Base-by-base conservation (phyloP, 2,329 filamentous ascomycete genomes). In the Aspergillus costaricaensis region DNA sequence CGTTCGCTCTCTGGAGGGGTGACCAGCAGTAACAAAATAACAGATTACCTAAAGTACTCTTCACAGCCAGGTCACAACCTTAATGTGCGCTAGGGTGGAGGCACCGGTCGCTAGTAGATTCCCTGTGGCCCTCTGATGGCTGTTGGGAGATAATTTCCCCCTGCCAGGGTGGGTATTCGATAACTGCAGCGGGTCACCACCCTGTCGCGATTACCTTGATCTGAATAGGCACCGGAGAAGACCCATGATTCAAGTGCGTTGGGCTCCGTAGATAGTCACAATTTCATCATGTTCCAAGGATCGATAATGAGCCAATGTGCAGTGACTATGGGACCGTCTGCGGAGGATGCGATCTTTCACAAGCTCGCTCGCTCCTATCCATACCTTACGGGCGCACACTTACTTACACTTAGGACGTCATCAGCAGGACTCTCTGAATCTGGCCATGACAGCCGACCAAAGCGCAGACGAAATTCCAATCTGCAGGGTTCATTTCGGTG, bases 371-470 rank as follows among this genome's bases (percentile, higher is more conserved):
- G 9, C 3, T 14, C 5, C 32, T 14, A 36, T 36, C 27, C 52
- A 21, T 10, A 23, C 6, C 12, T 48, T 15, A 23, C 44, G 19
- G 44, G 44, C 21, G 23, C 21, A 27, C 32, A 36, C 27, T 4
- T 36, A 36, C 23, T 15, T 3, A 23, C 44, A 23, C n/a, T 15
- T 8, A 30, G 23, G 17, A 43, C 52, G 52, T 41, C 52, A 55
- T 55, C 38, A 55, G 39, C 21, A 55, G 38, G 38, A 41, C 32
- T 17, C 32, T 17, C 51, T 43, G 15, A 32, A 44, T 55, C 19
- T 41, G 21, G 52, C 41, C 52, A 55, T 55, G 38, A 27, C 52
- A 55, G 36, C 52, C 52, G 52, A 55, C 19, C 38, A 32, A 23
- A 17, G 36, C 51, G 52, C 52, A 44, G 41, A 27, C 23, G 15